Base-by-base conservation (phyloP, 257 asterid genomes). In the Solanum chilense region DNA sequence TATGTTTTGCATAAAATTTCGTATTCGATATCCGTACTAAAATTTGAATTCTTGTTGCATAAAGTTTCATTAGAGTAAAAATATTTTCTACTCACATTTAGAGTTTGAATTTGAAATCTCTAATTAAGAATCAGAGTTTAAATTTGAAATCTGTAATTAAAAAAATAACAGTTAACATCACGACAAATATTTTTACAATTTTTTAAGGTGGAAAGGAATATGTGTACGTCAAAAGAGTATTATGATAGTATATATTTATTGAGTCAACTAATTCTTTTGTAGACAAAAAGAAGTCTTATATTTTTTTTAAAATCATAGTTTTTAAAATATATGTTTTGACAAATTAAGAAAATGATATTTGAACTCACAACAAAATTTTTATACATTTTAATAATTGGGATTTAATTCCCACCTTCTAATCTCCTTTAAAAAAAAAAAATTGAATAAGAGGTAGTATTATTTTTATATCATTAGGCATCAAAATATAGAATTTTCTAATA, bases 1-100 rank as follows among this genome's bases (percentile, higher is more conserved):
- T 23, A 41, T 7, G 33, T 75, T 75, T 75, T 45, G 11, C 16
- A 45, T 27, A 78, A 78, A 27, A 41, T 8, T 9, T 9, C 12
- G 4, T 9, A 10, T 42, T 42, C 12, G 3, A 42, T 42, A 42
- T 42, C 1, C 4, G 2, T 16, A 52, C 8, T 20, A 0, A 58
- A 58, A 0, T 16, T 56, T 56, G 1, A 0, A 56, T 56, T 56
- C 5, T 4, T 56, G 0, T 0, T 0, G 2, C 5, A 56, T 56
- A 7, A 0, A 3, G 5, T 12, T 56, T 2, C 1, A 20, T 56
- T 56, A 56, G 5, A 56, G 0, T 1, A 1, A 56, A 56, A 56
- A 20, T 7, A 0, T 0, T 56, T 18, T 1, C 5, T 16, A 56
- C 11, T 56, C n/a, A 56, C 20, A 52, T 0, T 52, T 2, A 6